Evolutionary conservation across 495 filamentous ascomycete species (phyloP).

Genomic region (Cercophora scortea): DNA sequence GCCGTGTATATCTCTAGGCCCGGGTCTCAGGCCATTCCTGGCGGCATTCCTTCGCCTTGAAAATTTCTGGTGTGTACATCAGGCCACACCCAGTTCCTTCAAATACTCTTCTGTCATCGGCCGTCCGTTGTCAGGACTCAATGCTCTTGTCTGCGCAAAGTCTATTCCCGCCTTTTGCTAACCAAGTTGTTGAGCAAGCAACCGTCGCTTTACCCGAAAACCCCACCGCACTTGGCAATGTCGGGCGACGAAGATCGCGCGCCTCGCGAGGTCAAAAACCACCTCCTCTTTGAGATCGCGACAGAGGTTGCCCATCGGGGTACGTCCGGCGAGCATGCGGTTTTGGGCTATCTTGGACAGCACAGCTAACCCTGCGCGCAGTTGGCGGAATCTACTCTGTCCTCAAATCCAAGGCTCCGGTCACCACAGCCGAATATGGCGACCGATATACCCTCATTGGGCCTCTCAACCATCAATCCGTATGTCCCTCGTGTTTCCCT

Average conservation of each 20-base stretch:
- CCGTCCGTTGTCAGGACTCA: no score
- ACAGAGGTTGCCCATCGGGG: constrained; percentile 96
- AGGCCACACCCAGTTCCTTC: no score
- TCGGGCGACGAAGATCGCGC: constrained; percentile 27
- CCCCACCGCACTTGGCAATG: constrained; percentile 10
- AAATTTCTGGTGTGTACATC: no score
- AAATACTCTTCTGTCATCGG: no score
- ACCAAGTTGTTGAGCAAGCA: background rate
- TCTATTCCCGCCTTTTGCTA: background rate
- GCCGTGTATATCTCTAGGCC: no score
- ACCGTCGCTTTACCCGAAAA: background rate
- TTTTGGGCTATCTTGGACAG: background rate
- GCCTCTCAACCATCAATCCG: constrained; percentile 82
- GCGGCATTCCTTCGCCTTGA: no score
- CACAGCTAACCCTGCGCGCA: constrained; percentile 21
- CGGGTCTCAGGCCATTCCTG: no score
- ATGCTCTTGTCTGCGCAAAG: no score
- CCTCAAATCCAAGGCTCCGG: constrained; percentile 95
- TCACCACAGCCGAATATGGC: constrained; percentile 97
- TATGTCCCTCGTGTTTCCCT: constrained; percentile 30
- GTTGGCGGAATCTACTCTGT: constrained; percentile 99
- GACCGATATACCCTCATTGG: constrained; percentile 94
- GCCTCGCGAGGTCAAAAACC: constrained; percentile 41
- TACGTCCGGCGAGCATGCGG: constrained; percentile 35
- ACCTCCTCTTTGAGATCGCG: constrained; percentile 80